Percentiles rank a stretch among this genome's conserved stretches.
These are phyloP conservation scores for Cymbopogon citratus DNA, from an alignment of 176 grass and related monocot genomes.

Conservation along the genomic window DNA sequence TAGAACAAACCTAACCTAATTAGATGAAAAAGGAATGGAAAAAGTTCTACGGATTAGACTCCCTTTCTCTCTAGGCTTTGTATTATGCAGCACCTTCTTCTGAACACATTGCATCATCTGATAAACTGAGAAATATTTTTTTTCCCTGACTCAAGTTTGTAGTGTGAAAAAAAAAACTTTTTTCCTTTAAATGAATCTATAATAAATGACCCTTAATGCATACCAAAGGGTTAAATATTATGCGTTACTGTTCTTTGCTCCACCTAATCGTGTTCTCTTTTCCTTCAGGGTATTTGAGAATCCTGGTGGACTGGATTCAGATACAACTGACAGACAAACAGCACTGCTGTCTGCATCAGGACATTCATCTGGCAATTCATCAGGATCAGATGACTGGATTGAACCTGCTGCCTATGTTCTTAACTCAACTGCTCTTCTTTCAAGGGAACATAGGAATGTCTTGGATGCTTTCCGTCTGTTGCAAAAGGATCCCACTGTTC, in stretches of 20 bases:
- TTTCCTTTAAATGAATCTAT: not conserved
- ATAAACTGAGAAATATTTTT: not conserved
- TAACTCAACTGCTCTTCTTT: constrained; percentile 42
- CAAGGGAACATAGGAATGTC: constrained; percentile 61
- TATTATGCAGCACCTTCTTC: too few species aligned
- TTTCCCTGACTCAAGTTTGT: not conserved
- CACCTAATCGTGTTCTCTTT: constrained; percentile 18
- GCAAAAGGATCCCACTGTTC: constrained; percentile 63
- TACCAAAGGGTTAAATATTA: not conserved
- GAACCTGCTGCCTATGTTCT: constrained; percentile 72
- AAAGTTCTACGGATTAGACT: too few species aligned
- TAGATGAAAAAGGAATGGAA: not conserved
- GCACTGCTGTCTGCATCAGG: constrained; percentile 34
- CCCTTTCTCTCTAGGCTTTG: too few species aligned
- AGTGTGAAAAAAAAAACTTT: not conserved
- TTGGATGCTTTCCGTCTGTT: constrained; percentile 73
- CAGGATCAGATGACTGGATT: constrained; percentile 80
- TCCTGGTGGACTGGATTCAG: constrained; percentile 34
- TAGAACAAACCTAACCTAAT: too few species aligned
- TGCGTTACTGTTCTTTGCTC: not conserved
- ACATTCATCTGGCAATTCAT: constrained; percentile 40
- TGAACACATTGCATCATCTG: not conserved
- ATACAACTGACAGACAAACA: constrained; percentile 23
- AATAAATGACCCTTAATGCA: not conserved
- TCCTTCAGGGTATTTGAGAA: constrained; percentile 43